phyloP scores from a whole-genome alignment of 495 filamentous ascomycete species.

The Xylaria curta region DNA sequence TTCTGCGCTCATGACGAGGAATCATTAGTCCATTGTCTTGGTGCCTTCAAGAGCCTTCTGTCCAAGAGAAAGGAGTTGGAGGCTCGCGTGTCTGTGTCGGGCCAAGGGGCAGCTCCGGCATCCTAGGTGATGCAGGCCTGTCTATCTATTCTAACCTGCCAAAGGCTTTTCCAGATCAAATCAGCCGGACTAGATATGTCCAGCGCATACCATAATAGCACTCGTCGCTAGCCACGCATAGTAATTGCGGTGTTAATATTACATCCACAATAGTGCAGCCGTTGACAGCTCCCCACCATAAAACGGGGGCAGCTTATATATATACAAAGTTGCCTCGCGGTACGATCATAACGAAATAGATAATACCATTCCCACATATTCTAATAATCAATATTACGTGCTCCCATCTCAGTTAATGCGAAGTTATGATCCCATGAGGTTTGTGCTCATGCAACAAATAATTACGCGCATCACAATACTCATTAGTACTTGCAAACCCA shows the following conservation, averaged over 20 bases:
- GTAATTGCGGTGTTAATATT: slow-evolving; percentile 1
- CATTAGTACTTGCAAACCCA: background rate
- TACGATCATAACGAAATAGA: slow-evolving; percentile 34
- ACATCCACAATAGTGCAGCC: slow-evolving; percentile 3
- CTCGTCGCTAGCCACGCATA: background rate
- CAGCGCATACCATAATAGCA: background rate
- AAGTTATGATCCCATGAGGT: background rate
- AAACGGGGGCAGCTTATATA: slow-evolving; percentile 21
- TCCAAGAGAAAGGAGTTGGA: slow-evolving; percentile 68
- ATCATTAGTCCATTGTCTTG: slow-evolving; percentile 79
- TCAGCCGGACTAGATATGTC: background rate
- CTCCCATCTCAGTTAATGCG: background rate
- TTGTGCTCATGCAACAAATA: background rate
- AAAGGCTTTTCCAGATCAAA: background rate
- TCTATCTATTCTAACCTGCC: background rate
- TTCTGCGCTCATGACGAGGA: slow-evolving; percentile 88
- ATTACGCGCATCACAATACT: background rate
- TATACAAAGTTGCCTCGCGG: slow-evolving; percentile 27
- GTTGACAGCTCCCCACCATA: slow-evolving; percentile 20
- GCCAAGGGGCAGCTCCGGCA: slow-evolving; percentile 26
- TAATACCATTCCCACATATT: slow-evolving; percentile 26
- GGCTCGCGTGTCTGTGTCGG: slow-evolving; percentile 45
- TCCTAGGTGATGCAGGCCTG: background rate
- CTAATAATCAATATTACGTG: background rate
- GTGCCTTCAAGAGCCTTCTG: slow-evolving; percentile 87